Evolutionary conservation across 176 grass and related monocot genomes (phyloP).

Genomic region (Thalia dealbata): DNA sequence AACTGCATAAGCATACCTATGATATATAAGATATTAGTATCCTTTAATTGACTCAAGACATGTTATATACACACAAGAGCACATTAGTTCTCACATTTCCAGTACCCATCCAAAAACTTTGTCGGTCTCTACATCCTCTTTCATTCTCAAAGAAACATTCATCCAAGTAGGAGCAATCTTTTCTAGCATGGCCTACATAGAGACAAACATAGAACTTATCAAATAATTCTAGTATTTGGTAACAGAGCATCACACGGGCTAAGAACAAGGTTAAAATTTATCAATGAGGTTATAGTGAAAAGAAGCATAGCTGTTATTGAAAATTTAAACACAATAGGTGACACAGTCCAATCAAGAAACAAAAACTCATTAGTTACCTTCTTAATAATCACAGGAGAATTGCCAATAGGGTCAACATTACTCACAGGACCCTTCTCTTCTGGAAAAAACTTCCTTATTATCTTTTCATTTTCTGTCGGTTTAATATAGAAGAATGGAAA

Average conservation of each 20-base stretch:
- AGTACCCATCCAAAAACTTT: constrained; percentile 98
- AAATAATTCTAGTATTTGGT: neutral
- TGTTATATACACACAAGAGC: constrained; percentile 1
- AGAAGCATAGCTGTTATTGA: neutral
- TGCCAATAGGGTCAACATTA: constrained; percentile 87
- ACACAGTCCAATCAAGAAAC: neutral
- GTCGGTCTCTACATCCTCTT: constrained; percentile 80
- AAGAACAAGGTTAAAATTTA: neutral
- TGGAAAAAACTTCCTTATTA: constrained; percentile 88
- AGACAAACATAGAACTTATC: neutral
- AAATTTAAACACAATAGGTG: neutral
- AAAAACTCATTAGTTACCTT: constrained; percentile 43
- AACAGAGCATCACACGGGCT: neutral
- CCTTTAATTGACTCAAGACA: neutral
- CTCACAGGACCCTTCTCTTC: constrained; percentile 75
- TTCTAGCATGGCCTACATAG: constrained; percentile 49
- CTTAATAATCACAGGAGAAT: constrained; percentile 94
- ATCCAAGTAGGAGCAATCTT: constrained; percentile 99
- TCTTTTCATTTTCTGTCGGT: constrained; percentile 71
- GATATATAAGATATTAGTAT: neutral
- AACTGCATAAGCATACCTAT: constrained; percentile 96
- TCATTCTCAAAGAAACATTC: constrained; percentile 90
- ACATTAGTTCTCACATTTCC: constrained; percentile 68
- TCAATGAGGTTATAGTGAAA: neutral
- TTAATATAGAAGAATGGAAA: constrained; percentile 95